These are phyloP conservation scores for Achaetomium macrosporum DNA, from an alignment of 2,329 filamentous ascomycete species.

Conservation along the genomic window DNA sequence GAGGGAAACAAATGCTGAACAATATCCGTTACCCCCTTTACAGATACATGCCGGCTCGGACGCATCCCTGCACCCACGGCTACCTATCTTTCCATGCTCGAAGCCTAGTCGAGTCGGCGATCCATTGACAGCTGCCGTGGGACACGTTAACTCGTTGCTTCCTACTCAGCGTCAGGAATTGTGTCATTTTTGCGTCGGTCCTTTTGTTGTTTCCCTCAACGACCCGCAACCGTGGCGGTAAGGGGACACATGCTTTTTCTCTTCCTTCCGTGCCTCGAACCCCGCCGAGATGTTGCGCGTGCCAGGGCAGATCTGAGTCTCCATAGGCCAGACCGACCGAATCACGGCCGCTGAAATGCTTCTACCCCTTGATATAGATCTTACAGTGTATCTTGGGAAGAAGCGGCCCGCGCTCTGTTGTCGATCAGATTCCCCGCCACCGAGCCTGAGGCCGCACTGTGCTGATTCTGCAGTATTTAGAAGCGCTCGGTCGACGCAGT, in stretches of 20 bases:
- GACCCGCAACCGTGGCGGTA: conserved; percentile 45
- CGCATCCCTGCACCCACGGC: conserved; percentile 21
- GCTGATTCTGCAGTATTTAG: conserved; percentile 31
- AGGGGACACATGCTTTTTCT: conserved; percentile 31
- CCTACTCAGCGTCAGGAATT: conserved; percentile 46
- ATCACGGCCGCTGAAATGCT: conserved; percentile 11
- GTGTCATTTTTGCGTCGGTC: conserved; percentile 43
- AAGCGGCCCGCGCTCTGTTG: conserved; percentile 9
- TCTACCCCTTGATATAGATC: conserved; percentile 12
- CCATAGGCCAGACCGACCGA: conserved; percentile 19
- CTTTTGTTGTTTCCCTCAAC: conserved; percentile 24
- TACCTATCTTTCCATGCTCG: conserved; percentile 28
- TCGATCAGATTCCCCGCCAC: conserved; percentile 4
- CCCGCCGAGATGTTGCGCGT: conserved; percentile 16
- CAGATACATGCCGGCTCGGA: conserved; percentile 40
- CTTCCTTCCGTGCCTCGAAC: conserved; percentile 6
- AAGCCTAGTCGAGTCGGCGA: conserved; percentile 37
- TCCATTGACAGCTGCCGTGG: conserved; percentile 43
- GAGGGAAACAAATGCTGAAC: conserved; percentile 20
- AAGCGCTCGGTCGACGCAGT: conserved; percentile 40
- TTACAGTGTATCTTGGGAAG: conserved; percentile 12
- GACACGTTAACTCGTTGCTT: conserved; percentile 63
- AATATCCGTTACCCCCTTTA: conserved; percentile 28
- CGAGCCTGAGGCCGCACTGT: conserved; percentile 14
- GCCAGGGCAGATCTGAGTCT: conserved; percentile 17